phyloP scores from a whole-genome alignment of 2,329 filamentous ascomycete genomes.

The Blastomyces emzantsi region DNA sequence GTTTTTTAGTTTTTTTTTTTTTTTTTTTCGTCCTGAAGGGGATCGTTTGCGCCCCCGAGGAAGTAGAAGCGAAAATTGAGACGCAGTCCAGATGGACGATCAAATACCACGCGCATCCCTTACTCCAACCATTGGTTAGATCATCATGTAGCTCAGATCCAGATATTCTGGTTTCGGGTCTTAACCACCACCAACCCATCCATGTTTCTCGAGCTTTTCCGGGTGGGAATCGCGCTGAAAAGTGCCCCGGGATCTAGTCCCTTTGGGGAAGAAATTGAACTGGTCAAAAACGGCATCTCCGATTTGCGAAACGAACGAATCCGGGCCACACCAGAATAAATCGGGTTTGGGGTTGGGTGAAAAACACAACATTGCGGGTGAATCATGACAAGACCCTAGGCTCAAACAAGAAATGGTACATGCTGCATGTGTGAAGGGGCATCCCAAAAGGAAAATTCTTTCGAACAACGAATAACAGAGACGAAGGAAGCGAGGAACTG shows the following conservation, averaged over 20 bases:
- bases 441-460: not conserved
- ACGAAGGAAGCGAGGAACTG: not conserved
- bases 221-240: not conserved
- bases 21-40: too few species aligned
- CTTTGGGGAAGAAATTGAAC: too few species aligned
- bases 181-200: not conserved
- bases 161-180: not conserved
- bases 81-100: not conserved
- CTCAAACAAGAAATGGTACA: not conserved
- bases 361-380: not conserved
- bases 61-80: not conserved
- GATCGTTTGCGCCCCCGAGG: not conserved
- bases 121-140: not conserved
- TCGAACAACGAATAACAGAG: not conserved
- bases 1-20: too few species aligned
- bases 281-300: not conserved
- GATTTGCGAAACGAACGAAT: not conserved
- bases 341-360: not conserved
- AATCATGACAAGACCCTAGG: not conserved
- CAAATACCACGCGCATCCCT: not conserved
- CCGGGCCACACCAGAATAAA: not conserved
- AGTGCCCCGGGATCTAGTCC: not conserved
- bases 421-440: not conserved
- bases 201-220: not conserved
- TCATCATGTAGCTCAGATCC: not conserved